Percentiles rank a stretch among this genome's conserved stretches.
phyloP scores from a whole-genome alignment of 768 basidiomycete species.

The Collybia mongolica region DNA sequence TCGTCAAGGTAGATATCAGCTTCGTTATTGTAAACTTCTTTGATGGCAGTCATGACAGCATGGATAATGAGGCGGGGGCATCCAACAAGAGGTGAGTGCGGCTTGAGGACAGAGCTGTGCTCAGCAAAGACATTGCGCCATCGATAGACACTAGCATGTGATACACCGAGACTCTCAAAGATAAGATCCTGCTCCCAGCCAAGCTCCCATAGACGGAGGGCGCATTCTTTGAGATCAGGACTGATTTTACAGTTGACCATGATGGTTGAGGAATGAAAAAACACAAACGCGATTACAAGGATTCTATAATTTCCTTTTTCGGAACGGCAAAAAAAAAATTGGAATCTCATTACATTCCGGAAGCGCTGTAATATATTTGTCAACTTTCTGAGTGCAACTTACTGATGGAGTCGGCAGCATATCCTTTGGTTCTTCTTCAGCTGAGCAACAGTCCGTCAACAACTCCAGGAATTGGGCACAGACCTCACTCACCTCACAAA shows the following conservation, averaged over 20 bases:
- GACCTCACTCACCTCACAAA: no score
- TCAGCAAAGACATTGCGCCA: slow-evolving; percentile 22
- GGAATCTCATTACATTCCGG: neutral
- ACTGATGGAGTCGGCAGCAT: no score
- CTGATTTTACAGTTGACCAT: slow-evolving; percentile 22
- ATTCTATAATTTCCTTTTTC: neutral
- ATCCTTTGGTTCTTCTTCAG: no score
- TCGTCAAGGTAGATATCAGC: slow-evolving; percentile 20
- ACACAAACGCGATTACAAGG: no score
- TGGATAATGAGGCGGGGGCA: slow-evolving; percentile 13
- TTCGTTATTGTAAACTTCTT: slow-evolving; percentile 13
- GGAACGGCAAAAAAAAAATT: neutral
- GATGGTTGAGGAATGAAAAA: no score
- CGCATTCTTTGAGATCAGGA: slow-evolving; percentile 22
- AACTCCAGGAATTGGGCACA: no score
- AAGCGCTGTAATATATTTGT: neutral
- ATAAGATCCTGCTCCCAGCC: slow-evolving; percentile 22
- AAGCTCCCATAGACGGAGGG: slow-evolving; percentile 18
- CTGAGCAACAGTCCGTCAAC: no score
- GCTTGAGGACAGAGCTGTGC: slow-evolving; percentile 10
- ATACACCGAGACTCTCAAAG: slow-evolving; percentile 19
- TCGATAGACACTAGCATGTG: slow-evolving; percentile 19
- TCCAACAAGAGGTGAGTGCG: slow-evolving; percentile 17
- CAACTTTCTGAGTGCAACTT: no score
- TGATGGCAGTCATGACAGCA: slow-evolving; percentile 16